Evolutionary conservation across 202 grass and related monocot genomes (phyloP).

Genomic region (Panicum hallii): DNA sequence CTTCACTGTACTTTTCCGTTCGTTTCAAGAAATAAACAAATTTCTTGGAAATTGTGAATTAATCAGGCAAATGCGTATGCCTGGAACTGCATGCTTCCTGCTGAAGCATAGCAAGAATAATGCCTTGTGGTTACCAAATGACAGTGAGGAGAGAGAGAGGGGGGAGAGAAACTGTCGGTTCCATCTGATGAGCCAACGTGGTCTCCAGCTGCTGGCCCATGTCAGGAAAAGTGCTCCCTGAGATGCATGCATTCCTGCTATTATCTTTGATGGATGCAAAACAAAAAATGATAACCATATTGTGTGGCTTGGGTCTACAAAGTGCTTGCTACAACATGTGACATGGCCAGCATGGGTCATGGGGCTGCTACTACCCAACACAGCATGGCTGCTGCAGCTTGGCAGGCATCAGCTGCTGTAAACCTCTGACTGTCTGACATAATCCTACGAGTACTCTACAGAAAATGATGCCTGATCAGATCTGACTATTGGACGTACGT

Average conservation of each 20-base stretch:
- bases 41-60: background rate
- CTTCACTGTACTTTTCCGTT: background rate
- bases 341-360: background rate
- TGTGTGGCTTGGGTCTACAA: background rate
- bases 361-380: background rate
- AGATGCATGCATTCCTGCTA: background rate
- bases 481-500: background rate
- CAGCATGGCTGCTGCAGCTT: background rate
- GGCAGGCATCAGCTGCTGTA: background rate
- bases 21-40: background rate
- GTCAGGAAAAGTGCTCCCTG: constrained; percentile 18
- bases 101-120: background rate
- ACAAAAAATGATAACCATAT: constrained; percentile 25
- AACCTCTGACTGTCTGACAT: background rate
- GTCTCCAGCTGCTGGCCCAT: constrained; percentile 26
- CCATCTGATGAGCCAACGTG: constrained; percentile 22
- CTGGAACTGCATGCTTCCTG: background rate
- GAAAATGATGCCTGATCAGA: constrained; percentile 4
- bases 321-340: background rate
- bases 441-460: background rate
- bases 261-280: constrained; percentile 19
- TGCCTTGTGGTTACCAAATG: background rate
- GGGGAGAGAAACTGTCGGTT: constrained; percentile 46
- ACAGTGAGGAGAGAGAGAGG: background rate
- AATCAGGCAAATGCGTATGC: constrained; percentile 5